Base-by-base conservation (phyloP, 2,329 filamentous ascomycete species). In the Phaeophleospora eucalypticola region DNA sequence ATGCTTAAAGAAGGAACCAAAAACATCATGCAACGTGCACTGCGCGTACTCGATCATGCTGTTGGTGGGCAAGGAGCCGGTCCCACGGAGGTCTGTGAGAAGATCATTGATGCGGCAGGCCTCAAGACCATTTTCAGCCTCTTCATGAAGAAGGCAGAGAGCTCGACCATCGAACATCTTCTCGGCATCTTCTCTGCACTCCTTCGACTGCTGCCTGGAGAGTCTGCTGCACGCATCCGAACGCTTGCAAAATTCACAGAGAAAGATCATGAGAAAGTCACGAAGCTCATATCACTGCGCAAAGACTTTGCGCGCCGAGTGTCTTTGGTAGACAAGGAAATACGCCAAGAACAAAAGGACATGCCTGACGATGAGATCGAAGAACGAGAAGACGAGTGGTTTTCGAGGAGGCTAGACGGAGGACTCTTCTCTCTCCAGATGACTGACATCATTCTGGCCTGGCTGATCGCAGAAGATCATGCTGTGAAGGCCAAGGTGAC, bases 201-300 rank as follows among this genome's bases (percentile, higher is more conserved):
- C 65, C 75, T 98, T 1, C 83, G 89, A 18, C 76, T 84, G 3
- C 69, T 98, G 1, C 89, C 90, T 0, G 86, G 82, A 14, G 81
- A 88, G 24, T 89, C 87, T 1, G 76, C 87, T 0, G 77, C 83
- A 24, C 80, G 93, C 4, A 94, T 97, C 58, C 81, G 93, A 3
- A 80, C 85, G 1, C 77, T 97, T 3, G 91, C 90, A 39, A 98
- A 98, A 63, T 97, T 97, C 60, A 86, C 95, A 15, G 93, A 98
- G 67, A 95, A 89, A 64, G 83, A 95, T 55, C 95, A 94, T 65
- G 88, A 84, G 57, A 97, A 97, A 73, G 81, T 89, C 32, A 71
- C 65, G 4, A 87, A 83, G 63, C 73, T 97, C 3, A 66, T 95
- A 29, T 74, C 78, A 49, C 67, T 96, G 39, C 80, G 90, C 34